Evolutionary conservation across 768 basidiomycete genomes (phyloP), one percentile per base, ranked within the genome.

Genomic region (Tylopilus rubrobrunneus): DNA sequence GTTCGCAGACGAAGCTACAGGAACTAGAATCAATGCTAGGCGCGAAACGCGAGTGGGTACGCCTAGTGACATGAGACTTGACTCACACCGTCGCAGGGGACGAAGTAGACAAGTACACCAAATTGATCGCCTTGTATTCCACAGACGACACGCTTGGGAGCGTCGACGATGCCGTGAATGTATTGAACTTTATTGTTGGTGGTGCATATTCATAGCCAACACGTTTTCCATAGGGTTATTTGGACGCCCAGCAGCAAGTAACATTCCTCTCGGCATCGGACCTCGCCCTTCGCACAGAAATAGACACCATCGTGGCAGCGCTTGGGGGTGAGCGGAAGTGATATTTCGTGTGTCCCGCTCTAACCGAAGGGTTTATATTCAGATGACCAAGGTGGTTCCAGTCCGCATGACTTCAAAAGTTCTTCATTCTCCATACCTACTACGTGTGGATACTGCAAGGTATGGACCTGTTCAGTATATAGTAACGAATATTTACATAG

Each of bases 381-480:
- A 92, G 91, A 81, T 60, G 91, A 93, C 61, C 79, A 85, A 62
- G 91, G 91, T 28, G 78, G 74, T 11, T 80, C 82, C 59, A 76
- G 70, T 49, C 89, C 87, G 3, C 91, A 92, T 67, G 74, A 79
- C 28, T 93, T 92, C 77, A 92, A 93, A 72, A 84, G 85, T 57
- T 85, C 90, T 3, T 83, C 87, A 2, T 93, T 93, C 70, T 89
- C 89, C 17, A 90, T 93, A 48, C 90, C 91, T 6, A 88, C 89
- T 6, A 76, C 81, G 43, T 93, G 91, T 58, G 84, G 79, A 14
- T 89, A 89, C 66, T 93, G 91, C 75, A 85, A 87, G 79, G 89
- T 86, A 56, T 33, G 75, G 29, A 58, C 17, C 34, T 25, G 25
- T 48, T 46, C 28, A 46, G 29, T 25, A 12, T 11, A 41, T 40